These are phyloP conservation scores for Moricandia moricandioides DNA, from an alignment of 345 rosid genomes.

Conservation along the genomic window DNA sequence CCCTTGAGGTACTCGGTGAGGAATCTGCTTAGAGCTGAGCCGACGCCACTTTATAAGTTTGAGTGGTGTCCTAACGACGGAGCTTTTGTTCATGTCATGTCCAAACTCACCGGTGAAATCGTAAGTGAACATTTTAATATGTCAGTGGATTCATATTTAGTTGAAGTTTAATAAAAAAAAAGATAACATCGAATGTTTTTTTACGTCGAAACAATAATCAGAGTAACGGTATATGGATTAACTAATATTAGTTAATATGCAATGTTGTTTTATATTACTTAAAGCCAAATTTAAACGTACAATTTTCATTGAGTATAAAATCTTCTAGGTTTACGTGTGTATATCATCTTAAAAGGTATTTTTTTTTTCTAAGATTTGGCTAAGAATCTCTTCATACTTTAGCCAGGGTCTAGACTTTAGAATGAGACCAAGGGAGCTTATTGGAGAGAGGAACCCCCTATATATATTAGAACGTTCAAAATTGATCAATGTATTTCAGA, in stretches of 20 bases:
- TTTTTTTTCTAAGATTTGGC: not conserved
- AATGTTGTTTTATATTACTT: too few species aligned
- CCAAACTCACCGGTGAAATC: slow-evolving; percentile 76
- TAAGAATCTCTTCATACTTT: not conserved
- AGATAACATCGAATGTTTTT: too few species aligned
- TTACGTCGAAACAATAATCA: too few species aligned
- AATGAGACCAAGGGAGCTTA: not conserved
- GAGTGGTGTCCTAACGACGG: slow-evolving; percentile 84
- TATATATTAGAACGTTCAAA: not conserved
- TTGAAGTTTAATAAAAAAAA: too few species aligned
- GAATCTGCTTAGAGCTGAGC: slow-evolving; percentile 81
- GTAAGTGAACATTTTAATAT: slow-evolving; percentile 42
- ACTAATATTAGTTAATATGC: too few species aligned
- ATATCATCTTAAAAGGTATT: too few species aligned
- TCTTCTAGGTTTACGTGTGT: too few species aligned
- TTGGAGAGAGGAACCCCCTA: not conserved
- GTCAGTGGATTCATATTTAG: not conserved
- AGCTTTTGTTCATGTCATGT: slow-evolving; percentile 77
- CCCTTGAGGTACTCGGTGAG: slow-evolving; percentile 75
- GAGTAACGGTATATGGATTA: too few species aligned
- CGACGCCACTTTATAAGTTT: slow-evolving; percentile 90
- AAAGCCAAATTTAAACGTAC: too few species aligned
- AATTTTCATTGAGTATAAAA: too few species aligned
- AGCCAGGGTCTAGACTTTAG: not conserved
- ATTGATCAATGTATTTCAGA: not conserved